These are phyloP conservation scores for Gillenia trifoliata DNA, from an alignment of 306 rosid species.

Conservation along the genomic window DNA sequence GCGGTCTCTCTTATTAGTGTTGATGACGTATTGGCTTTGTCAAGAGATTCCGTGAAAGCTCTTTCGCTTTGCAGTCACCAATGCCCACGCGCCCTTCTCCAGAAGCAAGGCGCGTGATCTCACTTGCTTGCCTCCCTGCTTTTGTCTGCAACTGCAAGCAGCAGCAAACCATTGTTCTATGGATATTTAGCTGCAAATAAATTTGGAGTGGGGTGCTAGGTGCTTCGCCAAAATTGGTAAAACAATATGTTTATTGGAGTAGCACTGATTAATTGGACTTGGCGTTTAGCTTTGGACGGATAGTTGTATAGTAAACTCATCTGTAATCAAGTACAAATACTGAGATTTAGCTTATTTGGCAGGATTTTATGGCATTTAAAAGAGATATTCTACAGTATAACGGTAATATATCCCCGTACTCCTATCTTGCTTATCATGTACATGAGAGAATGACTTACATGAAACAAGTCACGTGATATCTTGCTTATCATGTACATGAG, in stretches of 20 bases:
- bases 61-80: not conserved
- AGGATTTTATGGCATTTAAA: not conserved
- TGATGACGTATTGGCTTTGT: slow-evolving; percentile 35
- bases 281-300: not conserved
- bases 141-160: not conserved
- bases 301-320: not conserved
- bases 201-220: not conserved
- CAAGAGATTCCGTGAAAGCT: slow-evolving; percentile 31
- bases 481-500: too few species aligned
- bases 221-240: not conserved
- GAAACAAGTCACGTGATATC: too few species aligned
- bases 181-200: not conserved
- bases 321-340: not conserved
- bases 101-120: not conserved
- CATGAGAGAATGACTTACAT: too few species aligned
- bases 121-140: not conserved
- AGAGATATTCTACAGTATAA: too few species aligned
- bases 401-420: too few species aligned
- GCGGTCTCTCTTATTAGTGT: slow-evolving; percentile 27
- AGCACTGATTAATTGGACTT: not conserved
- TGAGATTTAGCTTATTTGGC: not conserved
- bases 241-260: not conserved
- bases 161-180: not conserved
- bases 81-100: not conserved
- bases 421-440: too few species aligned